These are phyloP conservation scores for Cucumis cinereus DNA, from an alignment of 306 rosid genomes.

Conservation along the genomic window DNA sequence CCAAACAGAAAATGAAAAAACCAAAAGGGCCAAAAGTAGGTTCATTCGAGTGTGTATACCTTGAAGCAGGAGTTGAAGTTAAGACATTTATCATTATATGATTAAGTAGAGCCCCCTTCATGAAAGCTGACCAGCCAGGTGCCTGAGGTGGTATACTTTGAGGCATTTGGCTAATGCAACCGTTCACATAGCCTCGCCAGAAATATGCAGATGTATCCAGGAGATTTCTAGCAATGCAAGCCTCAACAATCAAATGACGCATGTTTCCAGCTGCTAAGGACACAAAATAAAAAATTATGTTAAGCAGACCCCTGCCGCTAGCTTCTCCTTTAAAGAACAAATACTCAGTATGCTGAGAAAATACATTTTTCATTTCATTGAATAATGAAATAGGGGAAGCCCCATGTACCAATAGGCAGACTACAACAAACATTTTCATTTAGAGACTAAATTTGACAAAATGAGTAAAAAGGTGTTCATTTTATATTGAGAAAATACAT, in stretches of 20 bases:
- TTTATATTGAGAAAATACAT: not conserved
- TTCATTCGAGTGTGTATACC: constrained; percentile 29
- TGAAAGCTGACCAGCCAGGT: constrained; percentile 82
- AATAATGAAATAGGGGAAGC: no score
- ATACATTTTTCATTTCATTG: no score
- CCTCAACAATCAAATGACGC: constrained; percentile 93
- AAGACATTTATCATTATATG: constrained; percentile 52
- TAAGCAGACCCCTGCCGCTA: not conserved
- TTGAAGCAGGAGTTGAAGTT: constrained; percentile 86
- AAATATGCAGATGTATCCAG: constrained; percentile 74
- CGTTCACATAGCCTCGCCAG: constrained; percentile 88
- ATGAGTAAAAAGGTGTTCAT: no score
- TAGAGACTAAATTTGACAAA: no score
- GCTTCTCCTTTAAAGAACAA: not conserved
- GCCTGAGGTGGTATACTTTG: constrained; percentile 64
- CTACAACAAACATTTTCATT: no score
- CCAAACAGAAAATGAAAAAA: not conserved
- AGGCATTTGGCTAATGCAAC: constrained; percentile 60
- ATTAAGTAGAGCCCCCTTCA: constrained; percentile 68
- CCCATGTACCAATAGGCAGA: no score
- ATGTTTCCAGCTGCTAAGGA: constrained; percentile 77
- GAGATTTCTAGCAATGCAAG: constrained; percentile 79
- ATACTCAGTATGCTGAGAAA: not conserved
- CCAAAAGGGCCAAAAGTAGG: not conserved
- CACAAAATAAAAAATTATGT: constrained; percentile 2